Percentiles rank a stretch among this genome's conserved stretches.
Evolutionary conservation across 306 rosid genomes (phyloP).

Genomic region (Astragalus glycyphyllos): DNA sequence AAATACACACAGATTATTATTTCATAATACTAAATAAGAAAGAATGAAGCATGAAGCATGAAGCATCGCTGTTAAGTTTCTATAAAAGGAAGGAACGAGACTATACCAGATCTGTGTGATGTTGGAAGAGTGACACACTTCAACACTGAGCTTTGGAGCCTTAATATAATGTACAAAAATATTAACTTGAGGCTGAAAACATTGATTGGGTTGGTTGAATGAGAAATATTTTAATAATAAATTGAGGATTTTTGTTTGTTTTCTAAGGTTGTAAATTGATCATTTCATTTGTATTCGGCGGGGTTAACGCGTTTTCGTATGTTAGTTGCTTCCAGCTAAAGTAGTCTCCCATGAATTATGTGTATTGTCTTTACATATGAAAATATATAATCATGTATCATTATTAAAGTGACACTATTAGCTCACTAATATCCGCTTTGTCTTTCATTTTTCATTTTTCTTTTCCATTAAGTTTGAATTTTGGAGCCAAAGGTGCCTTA

Average conservation of each 20-base stretch:
- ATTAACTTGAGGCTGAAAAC: not conserved
- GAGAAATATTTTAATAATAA: constrained; percentile 1
- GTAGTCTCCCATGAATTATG: constrained; percentile 24
- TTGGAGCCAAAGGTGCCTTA: too few relatives aligned
- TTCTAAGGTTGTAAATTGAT: constrained; percentile 22
- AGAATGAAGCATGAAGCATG: not conserved
- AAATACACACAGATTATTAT: not conserved
- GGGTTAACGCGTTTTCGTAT: constrained; percentile 59
- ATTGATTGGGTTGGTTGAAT: constrained; percentile 19
- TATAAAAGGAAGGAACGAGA: constrained; percentile 32
- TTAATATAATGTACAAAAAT: constrained; percentile 28
- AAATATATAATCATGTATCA: not conserved
- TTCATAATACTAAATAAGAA: too few relatives aligned
- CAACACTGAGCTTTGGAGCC: constrained; percentile 21
- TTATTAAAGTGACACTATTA: constrained; percentile 30
- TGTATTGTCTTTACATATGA: not conserved
- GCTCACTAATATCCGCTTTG: not conserved
- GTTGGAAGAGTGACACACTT: constrained; percentile 26
- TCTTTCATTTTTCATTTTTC: too few relatives aligned
- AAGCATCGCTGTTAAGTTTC: constrained; percentile 14
- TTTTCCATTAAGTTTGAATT: too few relatives aligned
- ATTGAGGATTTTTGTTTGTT: constrained; percentile 4
- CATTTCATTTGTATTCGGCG: constrained; percentile 40
- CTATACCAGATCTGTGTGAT: constrained; percentile 43
- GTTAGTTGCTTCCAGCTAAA: constrained; percentile 47